Conservation (phyloP, 2,329 filamentous ascomycete species). For the Aspergillus sp. region DNA sequence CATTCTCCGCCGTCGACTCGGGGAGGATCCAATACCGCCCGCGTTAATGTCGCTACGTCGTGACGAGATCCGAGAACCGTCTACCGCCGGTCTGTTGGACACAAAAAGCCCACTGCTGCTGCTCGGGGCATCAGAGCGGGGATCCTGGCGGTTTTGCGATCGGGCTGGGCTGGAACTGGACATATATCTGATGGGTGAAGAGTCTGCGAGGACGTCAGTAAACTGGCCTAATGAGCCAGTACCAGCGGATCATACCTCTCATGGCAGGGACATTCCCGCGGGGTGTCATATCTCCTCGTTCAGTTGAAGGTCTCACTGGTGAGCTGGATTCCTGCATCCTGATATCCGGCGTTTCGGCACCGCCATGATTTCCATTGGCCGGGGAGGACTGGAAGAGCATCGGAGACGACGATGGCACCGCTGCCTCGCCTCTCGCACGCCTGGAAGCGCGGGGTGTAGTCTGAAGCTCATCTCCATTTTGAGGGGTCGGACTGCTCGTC, state of each 20-base stretch:
- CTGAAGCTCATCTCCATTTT: slow-evolving; percentile 14
- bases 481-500: slow-evolving; percentile 23
- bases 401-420: slow-evolving; percentile 62
- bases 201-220: slow-evolving; percentile 60
- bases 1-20: slow-evolving; percentile 47
- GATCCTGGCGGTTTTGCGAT: slow-evolving; percentile 42
- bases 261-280: slow-evolving; percentile 27
- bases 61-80: slow-evolving; percentile 45
- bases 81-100: slow-evolving; percentile 44
- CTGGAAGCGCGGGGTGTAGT: slow-evolving; percentile 40
- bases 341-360: slow-evolving; percentile 30
- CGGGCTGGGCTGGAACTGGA: slow-evolving; percentile 80
- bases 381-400: slow-evolving; percentile 65
- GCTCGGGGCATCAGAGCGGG: slow-evolving; percentile 64
- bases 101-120: slow-evolving; percentile 85
- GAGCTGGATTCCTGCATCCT: slow-evolving; percentile 40
- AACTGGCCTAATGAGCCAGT: no score
- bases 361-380: slow-evolving; percentile 33
- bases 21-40: slow-evolving; percentile 52
- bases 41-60: slow-evolving; percentile 82
- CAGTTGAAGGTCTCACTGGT: slow-evolving; percentile 33
- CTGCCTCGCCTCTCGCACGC: slow-evolving; percentile 29
- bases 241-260: slow-evolving; percentile 35
- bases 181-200: slow-evolving; percentile 84
- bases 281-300: slow-evolving; percentile 36